These are phyloP conservation scores for Crithidia brevicula DNA, from an alignment of 208 protist genomes.

Conservation along the genomic window DNA sequence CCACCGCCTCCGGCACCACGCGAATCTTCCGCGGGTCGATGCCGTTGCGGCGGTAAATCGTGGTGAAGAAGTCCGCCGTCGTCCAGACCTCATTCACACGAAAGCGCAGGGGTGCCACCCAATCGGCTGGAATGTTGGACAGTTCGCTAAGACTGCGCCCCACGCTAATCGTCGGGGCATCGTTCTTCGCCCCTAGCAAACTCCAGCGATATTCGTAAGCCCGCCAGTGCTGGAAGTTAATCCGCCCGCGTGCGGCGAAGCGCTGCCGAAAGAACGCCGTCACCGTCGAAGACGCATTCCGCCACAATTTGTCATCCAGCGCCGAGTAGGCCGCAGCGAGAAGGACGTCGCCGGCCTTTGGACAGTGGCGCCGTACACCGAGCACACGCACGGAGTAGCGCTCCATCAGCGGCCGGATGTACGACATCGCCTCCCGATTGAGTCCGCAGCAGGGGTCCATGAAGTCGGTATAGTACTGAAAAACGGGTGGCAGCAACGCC, in stretches of 20 bases:
- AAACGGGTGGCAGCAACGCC: conserved; percentile 19
- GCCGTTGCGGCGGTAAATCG: conserved; percentile 36
- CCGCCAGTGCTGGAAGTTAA: conserved; percentile 36
- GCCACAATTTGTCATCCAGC: neutral
- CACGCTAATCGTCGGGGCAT: conserved; percentile 6
- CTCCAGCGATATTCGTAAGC: neutral
- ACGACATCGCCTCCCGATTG: conserved; percentile 33
- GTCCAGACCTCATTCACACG: conserved; percentile 60
- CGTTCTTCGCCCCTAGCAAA: neutral
- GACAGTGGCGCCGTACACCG: neutral
- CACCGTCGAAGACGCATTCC: neutral
- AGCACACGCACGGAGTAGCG: conserved; percentile 31
- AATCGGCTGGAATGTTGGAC: conserved; percentile 30
- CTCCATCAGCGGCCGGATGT: conserved; percentile 45
- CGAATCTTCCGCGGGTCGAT: conserved; percentile 32
- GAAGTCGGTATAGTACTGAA: conserved; percentile 39
- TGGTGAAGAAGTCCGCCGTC: conserved; percentile 53
- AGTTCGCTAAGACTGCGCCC: conserved; percentile 59
- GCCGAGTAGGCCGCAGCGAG: conserved; percentile 17
- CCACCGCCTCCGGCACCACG: conserved; percentile 60
- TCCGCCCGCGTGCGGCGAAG: neutral
- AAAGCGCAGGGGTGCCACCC: conserved; percentile 15
- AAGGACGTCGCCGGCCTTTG: conserved; percentile 6
- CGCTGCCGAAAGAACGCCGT: conserved; percentile 1
- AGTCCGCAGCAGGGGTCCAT: conserved; percentile 34